Evolutionary conservation across 2,329 filamentous ascomycete genomes (phyloP).

Genomic region (Cucurbitaria berberidis): DNA sequence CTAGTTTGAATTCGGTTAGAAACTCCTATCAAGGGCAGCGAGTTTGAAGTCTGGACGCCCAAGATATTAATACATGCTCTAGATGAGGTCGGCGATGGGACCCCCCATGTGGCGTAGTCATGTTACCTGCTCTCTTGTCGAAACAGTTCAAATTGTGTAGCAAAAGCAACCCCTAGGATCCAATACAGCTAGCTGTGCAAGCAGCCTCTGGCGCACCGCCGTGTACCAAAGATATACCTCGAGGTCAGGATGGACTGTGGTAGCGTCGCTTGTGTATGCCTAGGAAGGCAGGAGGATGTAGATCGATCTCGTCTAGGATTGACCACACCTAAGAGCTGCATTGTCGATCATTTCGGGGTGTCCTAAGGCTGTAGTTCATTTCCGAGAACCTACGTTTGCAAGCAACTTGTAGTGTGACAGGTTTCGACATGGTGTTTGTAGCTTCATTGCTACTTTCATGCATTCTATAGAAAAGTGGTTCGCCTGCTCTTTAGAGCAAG

Average conservation of each 20-base stretch:
- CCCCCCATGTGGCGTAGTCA: neutral
- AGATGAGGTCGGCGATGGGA: neutral
- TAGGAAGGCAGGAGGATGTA: neutral
- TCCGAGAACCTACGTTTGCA: neutral
- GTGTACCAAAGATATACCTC: neutral
- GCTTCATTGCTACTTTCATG: neutral
- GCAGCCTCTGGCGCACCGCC: neutral
- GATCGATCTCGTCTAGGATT: constrained; percentile 1
- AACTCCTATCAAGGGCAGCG: neutral
- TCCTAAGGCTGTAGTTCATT: neutral
- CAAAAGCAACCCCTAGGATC: neutral
- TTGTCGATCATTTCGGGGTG: neutral
- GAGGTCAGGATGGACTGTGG: constrained; percentile 1
- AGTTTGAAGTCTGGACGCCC: constrained; percentile 15
- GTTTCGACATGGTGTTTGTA: neutral
- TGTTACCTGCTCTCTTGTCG: neutral
- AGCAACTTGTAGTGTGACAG: neutral
- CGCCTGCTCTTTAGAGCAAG: neutral
- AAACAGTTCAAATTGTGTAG: no score
- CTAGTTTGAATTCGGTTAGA: neutral
- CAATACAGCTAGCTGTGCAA: neutral
- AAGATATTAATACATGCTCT: neutral
- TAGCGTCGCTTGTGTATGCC: neutral
- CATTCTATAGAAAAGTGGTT: neutral
- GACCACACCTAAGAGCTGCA: neutral